Base-by-base conservation (phyloP, 306 rosid genomes). In the Citrullus colocynthis region DNA sequence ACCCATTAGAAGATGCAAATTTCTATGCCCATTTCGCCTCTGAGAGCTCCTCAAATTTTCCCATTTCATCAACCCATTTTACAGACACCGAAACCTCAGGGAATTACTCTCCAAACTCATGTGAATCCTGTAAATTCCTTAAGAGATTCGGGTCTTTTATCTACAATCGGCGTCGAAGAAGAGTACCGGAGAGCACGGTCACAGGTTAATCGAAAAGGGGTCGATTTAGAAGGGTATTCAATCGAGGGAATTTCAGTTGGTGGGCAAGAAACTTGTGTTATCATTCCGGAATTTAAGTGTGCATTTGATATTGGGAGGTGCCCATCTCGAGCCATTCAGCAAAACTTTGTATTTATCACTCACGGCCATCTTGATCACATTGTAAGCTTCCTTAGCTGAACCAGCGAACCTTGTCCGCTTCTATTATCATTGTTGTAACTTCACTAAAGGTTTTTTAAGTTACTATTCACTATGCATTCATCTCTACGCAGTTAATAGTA, bases 291-390 rank as follows among this genome's bases (percentile, higher is more conserved):
- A 51, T 95, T 95, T 61, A 95, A 95, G 78, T 92, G 93, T 49
- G 83, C 96, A n/a, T 95, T 95, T 66, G 98, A 95, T 79, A 95
- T 92, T 45, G 97, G 98, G 32, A 88, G 91, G 81, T 90, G 93
- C 70, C 97, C 98, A 18, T 42, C 87, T 6, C 86, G 97, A 78
- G 97, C 98, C 4, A 89, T 90, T 87, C 95, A 95, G 39, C 98
- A 92, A 67, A 92, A 92, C 52, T 92, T 90, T 51, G 81, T 92
- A 24, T 95, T 88, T 51, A 89, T 95, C 65, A 95, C 98, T 85
- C 97, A 95, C 84, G 98, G 93, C 80, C 98, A 95, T 80, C 97
- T 95, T 81, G 98, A 95, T 81, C 98, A 92, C 85, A 95, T 95
- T 92, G 98, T 95, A 85, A 85, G 96, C 77, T 86, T 17, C 77